These are phyloP conservation scores for Allantophomopsis lycopodina DNA, from an alignment of 2,329 filamentous ascomycete genomes.

Conservation along the genomic window DNA sequence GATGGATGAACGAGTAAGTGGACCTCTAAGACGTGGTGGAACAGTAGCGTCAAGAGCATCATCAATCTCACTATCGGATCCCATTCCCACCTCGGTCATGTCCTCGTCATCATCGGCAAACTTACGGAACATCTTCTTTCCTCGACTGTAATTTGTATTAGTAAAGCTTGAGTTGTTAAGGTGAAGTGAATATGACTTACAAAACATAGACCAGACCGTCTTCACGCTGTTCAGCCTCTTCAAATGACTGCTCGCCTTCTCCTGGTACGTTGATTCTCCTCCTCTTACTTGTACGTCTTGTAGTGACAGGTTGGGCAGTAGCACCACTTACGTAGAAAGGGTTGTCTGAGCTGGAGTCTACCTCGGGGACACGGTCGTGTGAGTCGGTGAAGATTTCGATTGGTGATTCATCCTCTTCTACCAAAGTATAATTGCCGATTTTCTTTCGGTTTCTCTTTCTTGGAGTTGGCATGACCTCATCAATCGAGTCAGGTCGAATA, in stretches of 20 bases:
- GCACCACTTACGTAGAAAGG: slow-evolving; percentile 48
- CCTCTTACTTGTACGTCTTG: slow-evolving; percentile 38
- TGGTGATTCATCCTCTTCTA: slow-evolving; percentile 35
- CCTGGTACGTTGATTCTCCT: slow-evolving; percentile 36
- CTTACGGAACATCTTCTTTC: slow-evolving; percentile 65
- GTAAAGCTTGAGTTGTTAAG: slow-evolving; percentile 3
- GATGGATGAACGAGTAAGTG: slow-evolving; percentile 52
- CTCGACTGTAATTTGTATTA: slow-evolving; percentile 42
- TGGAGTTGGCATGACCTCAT: slow-evolving; percentile 43
- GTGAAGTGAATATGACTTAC: slow-evolving; percentile 37
- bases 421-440: slow-evolving; percentile 37
- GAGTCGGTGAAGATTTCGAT: slow-evolving; percentile 70
- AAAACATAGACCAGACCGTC: slow-evolving; percentile 68
- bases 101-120: slow-evolving; percentile 19
- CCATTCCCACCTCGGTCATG: slow-evolving; percentile 2
- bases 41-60: slow-evolving; percentile 20
- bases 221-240: slow-evolving; percentile 48
- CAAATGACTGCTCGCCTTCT: slow-evolving; percentile 28
- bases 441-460: slow-evolving; percentile 44
- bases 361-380: slow-evolving; percentile 60
- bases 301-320: slow-evolving; percentile 25
- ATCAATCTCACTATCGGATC: slow-evolving; percentile 12
- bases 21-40: slow-evolving; percentile 21
- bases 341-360: slow-evolving; percentile 53
- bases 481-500: slow-evolving; percentile 24